Conservation (phyloP, 2,329 filamentous ascomycete genomes). For the Orbilia brochopaga region DNA sequence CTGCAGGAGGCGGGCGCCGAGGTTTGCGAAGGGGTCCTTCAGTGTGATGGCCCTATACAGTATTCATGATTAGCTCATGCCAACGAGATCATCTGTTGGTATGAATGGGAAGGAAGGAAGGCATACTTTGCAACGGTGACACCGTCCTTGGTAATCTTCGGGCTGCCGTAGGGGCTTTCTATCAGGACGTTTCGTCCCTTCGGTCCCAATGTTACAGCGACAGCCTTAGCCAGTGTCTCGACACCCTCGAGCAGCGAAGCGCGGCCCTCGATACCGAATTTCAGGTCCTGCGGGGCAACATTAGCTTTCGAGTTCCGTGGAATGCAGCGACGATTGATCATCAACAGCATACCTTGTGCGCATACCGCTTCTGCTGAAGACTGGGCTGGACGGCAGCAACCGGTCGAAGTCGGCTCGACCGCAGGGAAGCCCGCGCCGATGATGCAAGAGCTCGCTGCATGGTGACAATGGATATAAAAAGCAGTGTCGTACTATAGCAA, state of each 20-base stretch:
- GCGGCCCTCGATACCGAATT: conserved; percentile 94
- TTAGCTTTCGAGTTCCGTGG: conserved; percentile 24
- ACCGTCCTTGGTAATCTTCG: conserved; percentile 73
- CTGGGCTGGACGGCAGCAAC: conserved; percentile 69
- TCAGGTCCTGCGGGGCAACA: conserved; percentile 75
- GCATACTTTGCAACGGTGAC: conserved; percentile 72
- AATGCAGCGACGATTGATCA: conserved; percentile 20
- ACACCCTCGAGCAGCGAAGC: conserved; percentile 89
- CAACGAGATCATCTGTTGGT: conserved; percentile 1
- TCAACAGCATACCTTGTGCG: conserved; percentile 79
- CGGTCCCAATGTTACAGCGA: conserved; percentile 92
- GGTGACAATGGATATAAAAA: conserved; percentile 59
- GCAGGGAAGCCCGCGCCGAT: conserved; percentile 73
- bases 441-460: conserved; percentile 97
- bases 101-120: not conserved
- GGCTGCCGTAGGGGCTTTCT: conserved; percentile 96
- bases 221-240: conserved; percentile 93
- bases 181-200: conserved; percentile 99
- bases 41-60: conserved; percentile 76
- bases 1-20: conserved; percentile 93
- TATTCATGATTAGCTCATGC: conserved; percentile 52
- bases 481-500: conserved; percentile 13
- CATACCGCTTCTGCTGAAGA: conserved; percentile 87
- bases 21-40: conserved; percentile 99
- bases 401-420: conserved; percentile 63